Evolutionary conservation across 1,284 basidiomycete species (phyloP), one percentile per base, ranked within the genome.

Genomic region (Pseudozyma tsukubaensis): DNA sequence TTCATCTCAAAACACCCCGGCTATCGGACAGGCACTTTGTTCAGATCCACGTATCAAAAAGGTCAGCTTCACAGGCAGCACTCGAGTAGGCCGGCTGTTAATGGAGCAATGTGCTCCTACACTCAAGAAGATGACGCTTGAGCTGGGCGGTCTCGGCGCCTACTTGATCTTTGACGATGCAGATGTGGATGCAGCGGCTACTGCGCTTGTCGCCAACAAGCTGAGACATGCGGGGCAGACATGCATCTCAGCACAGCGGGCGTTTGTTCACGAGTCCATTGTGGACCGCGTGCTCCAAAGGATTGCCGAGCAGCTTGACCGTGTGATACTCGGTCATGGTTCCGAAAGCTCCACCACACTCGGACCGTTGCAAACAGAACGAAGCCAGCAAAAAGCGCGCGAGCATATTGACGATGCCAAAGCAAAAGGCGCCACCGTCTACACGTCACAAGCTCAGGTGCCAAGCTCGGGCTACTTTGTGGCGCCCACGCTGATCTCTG

Each of bases 151-250:
- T 49, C 97, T 96, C 71, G 89, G 93, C 0, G 92, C 94, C 0
- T 96, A 96, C 86, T 94, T 97, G 72, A 93, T 99, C 8, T 99
- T 99, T 84, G 92, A 94, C 65, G 97, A 99, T 81, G 95, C 95
- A 0, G 91, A 99, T 83, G 88, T 99, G 57, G 92, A 94, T 59
- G 90, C 91, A 50, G 97, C 97, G 21, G 93, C 99, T 13, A 90
- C 91, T 71, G 94, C 88, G 54, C 92, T 93, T 3, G 88, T 97
- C 65, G 82, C 89, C 8, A 92, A 90, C 88, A 99, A 99, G 86
- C 97, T 98, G 89, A 90, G 97, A 50, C 88, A 88, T 29, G 91
- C 90, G 16, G 96, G 96, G 1, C 97, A 99, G 86, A 96, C 95
- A 0, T 94, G 93, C 75, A 87, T 94, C 21, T 85, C 91, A 32